phyloP scores from a whole-genome alignment of 805 yeast genomes.

The Ogataea ramenticola region DNA sequence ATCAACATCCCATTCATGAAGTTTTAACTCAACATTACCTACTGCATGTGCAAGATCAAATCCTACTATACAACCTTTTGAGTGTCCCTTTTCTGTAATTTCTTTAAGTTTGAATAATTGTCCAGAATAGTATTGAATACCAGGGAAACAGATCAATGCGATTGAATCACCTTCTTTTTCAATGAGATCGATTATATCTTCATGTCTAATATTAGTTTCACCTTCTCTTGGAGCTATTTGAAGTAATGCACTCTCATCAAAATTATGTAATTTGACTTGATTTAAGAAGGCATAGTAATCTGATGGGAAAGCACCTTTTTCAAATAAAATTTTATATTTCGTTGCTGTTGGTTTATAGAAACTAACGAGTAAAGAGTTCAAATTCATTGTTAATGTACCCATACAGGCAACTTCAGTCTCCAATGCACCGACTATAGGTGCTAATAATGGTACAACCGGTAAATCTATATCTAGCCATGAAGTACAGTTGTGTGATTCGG shows the following conservation, averaged over 20 bases:
- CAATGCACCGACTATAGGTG: conserved; percentile 71
- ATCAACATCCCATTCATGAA: conserved; percentile 89
- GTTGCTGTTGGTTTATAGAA: conserved; percentile 63
- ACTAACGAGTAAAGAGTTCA: conserved; percentile 65
- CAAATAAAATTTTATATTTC: conserved; percentile 70
- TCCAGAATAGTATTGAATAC: conserved; percentile 89
- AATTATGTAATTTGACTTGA: conserved; percentile 57
- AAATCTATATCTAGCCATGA: conserved; percentile 83
- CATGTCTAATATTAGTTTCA: conserved; percentile 50
- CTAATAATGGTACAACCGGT: conserved; percentile 61
- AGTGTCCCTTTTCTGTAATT: conserved; percentile 63
- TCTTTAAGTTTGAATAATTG: conserved; percentile 68
- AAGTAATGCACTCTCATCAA: conserved; percentile 46
- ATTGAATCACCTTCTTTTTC: conserved; percentile 50
- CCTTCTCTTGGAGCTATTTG: conserved; percentile 57
- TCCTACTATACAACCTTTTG: conserved; percentile 53
- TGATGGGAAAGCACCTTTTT: conserved; percentile 85
- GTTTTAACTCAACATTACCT: conserved; percentile 70
- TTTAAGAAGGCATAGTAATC: conserved; percentile 82
- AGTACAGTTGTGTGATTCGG: conserved; percentile 35
- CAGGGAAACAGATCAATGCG: conserved; percentile 76
- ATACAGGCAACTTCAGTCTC: conserved; percentile 77
- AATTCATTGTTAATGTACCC: conserved; percentile 79
- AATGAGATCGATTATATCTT: conserved; percentile 52
- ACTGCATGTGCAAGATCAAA: conserved; percentile 97